Percentiles rank a stretch among this genome's conserved stretches.
phyloP scores from a whole-genome alignment of 225 moss, liverwort and hornwort species.

The Bryoerythrophyllum caledonicum region DNA sequence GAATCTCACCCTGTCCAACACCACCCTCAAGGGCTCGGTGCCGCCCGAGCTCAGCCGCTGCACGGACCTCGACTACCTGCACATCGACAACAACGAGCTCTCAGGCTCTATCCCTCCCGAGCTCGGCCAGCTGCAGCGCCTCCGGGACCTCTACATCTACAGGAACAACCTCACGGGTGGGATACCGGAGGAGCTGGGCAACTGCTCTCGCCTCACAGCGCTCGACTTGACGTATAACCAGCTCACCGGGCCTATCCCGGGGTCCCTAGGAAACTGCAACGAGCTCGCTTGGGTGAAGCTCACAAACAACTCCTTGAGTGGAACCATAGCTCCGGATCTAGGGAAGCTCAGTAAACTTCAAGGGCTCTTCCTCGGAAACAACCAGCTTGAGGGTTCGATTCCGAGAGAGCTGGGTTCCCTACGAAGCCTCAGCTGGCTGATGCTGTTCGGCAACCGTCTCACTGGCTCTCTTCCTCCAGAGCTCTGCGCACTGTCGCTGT shows the following conservation, averaged over 20 bases:
- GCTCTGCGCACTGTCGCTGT: background rate
- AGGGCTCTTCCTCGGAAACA: conserved; percentile 1
- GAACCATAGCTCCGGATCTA: conserved; percentile 16
- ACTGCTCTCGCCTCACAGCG: conserved; percentile 20
- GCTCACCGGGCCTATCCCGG: conserved; percentile 28
- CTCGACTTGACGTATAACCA: conserved; percentile 15
- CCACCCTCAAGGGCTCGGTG: conserved; percentile 15
- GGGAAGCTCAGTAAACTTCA: conserved; percentile 15
- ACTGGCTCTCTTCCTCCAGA: background rate
- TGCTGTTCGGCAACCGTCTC: background rate
- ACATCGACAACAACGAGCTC: conserved; percentile 26
- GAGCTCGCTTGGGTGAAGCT: conserved; percentile 28
- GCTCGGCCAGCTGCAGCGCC: conserved; percentile 24
- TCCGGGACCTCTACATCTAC: conserved; percentile 18
- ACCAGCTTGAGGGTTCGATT: too few species aligned
- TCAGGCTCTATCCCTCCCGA: conserved; percentile 6
- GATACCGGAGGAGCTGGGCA: conserved; percentile 31
- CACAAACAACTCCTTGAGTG: conserved; percentile 27
- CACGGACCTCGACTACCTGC: conserved; percentile 19
- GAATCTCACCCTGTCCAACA: conserved; percentile 22
- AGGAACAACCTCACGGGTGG: conserved; percentile 28
- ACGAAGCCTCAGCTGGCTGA: background rate
- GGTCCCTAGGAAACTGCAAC: conserved; percentile 26
- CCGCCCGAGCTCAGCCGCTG: conserved; percentile 23
- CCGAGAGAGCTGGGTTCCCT: background rate